A percentile compares a stretch with the other conserved stretches of the same genome.
Conservation (phyloP, 768 basidiomycete species). For the Amanita phalloides region DNA sequence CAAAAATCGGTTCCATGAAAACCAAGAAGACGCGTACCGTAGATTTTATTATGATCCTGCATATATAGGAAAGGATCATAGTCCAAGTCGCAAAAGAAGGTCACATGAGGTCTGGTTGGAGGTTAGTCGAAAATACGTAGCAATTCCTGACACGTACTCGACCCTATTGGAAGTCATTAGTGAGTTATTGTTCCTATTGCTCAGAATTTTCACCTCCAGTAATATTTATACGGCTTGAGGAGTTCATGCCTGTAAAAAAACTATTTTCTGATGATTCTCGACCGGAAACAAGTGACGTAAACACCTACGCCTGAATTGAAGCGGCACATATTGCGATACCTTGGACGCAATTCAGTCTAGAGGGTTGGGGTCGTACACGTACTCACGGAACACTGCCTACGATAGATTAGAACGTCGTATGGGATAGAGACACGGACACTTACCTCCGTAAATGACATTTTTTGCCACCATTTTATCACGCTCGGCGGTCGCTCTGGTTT, state of each 20-base stretch:
- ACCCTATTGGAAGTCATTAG: conserved; percentile 20
- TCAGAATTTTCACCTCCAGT: conserved; percentile 48
- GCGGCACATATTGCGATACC: conserved; percentile 95
- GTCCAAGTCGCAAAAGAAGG: conserved; percentile 80
- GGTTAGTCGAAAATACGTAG: neutral
- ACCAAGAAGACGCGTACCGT: conserved; percentile 34
- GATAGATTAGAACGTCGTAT: conserved; percentile 4
- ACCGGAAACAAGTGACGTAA: neutral
- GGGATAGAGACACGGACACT: neutral
- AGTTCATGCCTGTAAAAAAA: conserved; percentile 85
- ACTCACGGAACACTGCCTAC: conserved; percentile 70
- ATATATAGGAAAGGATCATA: conserved; percentile 85
- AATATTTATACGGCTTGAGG: conserved; percentile 72
- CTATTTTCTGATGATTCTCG: conserved; percentile 21
- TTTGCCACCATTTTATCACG: conserved; percentile 63
- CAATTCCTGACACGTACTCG: conserved; percentile 24
- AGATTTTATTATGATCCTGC: conserved; percentile 77
- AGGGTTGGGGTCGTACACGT: neutral
- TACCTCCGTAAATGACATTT: conserved; percentile 60
- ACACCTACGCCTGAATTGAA: conserved; percentile 85
- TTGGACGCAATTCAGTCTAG: conserved; percentile 9
- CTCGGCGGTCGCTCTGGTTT: conserved; percentile 50
- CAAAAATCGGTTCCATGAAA: neutral
- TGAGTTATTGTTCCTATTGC: neutral
- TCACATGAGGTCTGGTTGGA: conserved; percentile 60